Evolutionary conservation across 192 early-diverging fungal species (phyloP), one percentile per base, ranked within the genome.

Genomic region (Coemansia sp.): DNA sequence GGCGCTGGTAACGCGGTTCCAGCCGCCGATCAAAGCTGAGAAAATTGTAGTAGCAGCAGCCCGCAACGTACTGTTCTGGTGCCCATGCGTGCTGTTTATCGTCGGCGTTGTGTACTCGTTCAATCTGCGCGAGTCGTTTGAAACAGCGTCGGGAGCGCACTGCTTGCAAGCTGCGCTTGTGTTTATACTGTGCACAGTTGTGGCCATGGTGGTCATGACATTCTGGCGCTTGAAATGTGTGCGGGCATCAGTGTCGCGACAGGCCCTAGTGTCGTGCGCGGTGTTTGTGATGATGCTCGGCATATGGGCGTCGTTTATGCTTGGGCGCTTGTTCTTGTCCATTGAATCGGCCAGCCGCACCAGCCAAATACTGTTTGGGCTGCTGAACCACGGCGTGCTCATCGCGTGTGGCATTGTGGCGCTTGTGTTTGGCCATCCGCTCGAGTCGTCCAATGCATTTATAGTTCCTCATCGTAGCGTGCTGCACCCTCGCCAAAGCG

Each of bases 281-380:
- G 12, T 52, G n/a, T 51, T 57, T 31, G 16, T 61, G 19, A 39
- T 47, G 0, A 23, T 76, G 51, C 26, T 71, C 23, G 57, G 50
- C 11, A 26, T 73, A 27, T 74, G 72, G 72, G 65, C 65, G n/a
- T 22, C 61, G 3, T 74, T 61, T 59, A 74, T 74, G 72, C 41
- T 74, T 59, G 62, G 56, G 8, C 61, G 72, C 9, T 31, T 61
- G 8, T 74, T 74, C 59, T 61, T 74, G 12, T 39, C 12, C 10
- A 37, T 74, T 23, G 43, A 55, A 16, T 64, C 62, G 14, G 49
- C 50, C 1, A 58, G 56, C 6, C 47, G 72, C 1, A 53, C 19
- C 16, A 74, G 72, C 57, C 64, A 74, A 17, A 52, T 59, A 2
- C 22, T 74, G 57, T 62, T 50, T 47, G 29, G 43, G 14, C 37